phyloP scores from a whole-genome alignment of 805 yeast species.

The Starmerella davenportii region DNA sequence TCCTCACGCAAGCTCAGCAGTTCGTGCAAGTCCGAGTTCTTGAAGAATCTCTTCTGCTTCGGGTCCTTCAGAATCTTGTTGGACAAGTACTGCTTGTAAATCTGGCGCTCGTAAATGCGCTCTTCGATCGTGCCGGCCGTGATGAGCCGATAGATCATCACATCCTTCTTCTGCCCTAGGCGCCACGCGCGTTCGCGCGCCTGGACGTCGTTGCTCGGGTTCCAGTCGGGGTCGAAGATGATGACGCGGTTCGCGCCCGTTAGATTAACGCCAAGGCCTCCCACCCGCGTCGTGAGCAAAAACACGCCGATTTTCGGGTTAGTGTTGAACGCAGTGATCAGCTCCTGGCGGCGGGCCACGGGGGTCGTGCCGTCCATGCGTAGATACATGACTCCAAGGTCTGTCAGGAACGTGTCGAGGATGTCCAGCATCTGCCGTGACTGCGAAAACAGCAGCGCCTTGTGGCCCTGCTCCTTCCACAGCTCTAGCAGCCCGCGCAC shows the following conservation, averaged over 20 bases:
- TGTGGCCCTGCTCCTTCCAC: constrained; percentile 64
- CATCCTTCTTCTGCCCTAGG: constrained; percentile 83
- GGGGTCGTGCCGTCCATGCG: constrained; percentile 93
- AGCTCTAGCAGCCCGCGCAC: constrained; percentile 51
- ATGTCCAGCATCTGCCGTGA: constrained; percentile 88
- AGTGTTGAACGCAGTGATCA: constrained; percentile 67
- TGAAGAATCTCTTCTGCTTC: constrained; percentile 80
- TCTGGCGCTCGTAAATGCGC: constrained; percentile 89
- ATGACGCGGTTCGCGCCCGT: constrained; percentile 93
- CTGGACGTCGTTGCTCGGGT: constrained; percentile 92
- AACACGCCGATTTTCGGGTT: constrained; percentile 44
- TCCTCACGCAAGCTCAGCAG: constrained; percentile 61
- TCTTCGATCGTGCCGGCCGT: constrained; percentile 93
- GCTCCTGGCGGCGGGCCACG: constrained; percentile 50
- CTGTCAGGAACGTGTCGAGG: constrained; percentile 45
- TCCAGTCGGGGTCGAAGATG: constrained; percentile 96
- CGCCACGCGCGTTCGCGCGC: constrained; percentile 97
- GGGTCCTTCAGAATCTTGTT: constrained; percentile 92
- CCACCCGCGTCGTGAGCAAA: constrained; percentile 80
- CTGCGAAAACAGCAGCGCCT: constrained; percentile 75
- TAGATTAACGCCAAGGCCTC: constrained; percentile 84
- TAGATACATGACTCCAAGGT: constrained; percentile 32
- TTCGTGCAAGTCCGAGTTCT: constrained; percentile 80
- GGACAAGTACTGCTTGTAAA: constrained; percentile 82
- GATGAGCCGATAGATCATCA: constrained; percentile 76